These are phyloP conservation scores for Butyriboletus loyo DNA, from an alignment of 768 basidiomycete species.

Conservation along the genomic window DNA sequence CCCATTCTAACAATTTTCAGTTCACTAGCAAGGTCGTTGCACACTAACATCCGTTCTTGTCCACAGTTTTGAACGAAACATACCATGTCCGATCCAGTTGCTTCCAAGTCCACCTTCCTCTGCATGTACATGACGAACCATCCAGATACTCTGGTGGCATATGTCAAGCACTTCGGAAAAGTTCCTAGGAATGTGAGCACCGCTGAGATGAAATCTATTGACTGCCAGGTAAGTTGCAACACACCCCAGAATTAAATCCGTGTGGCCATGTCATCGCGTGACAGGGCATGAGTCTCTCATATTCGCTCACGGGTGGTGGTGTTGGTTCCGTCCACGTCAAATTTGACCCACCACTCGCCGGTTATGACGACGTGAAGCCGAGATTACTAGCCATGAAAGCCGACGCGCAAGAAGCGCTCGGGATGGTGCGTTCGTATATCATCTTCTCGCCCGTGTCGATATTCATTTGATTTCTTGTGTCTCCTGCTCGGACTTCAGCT, in stretches of 20 bases:
- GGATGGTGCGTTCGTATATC: constrained; percentile 53
- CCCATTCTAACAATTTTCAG: neutral
- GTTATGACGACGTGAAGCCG: constrained; percentile 82
- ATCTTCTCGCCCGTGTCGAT: neutral
- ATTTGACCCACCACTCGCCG: constrained; percentile 68
- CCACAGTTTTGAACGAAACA: neutral
- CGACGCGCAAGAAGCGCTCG: constrained; percentile 73
- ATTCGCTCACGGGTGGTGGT: constrained; percentile 48
- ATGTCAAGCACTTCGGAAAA: constrained; percentile 74
- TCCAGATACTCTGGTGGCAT: constrained; percentile 81
- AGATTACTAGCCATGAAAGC: constrained; percentile 78
- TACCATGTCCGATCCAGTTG: constrained; percentile 67
- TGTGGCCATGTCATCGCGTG: neutral
- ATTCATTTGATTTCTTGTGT: neutral
- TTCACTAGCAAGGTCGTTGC: neutral
- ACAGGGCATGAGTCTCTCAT: constrained; percentile 70
- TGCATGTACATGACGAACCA: constrained; percentile 85
- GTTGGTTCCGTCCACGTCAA: constrained; percentile 48
- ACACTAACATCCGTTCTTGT: neutral
- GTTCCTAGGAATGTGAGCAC: constrained; percentile 50
- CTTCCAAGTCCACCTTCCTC: constrained; percentile 71
- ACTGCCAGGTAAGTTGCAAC: constrained; percentile 50
- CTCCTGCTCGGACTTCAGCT: constrained; percentile 39
- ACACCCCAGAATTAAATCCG: neutral
- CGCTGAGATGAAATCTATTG: constrained; percentile 72